Evolutionary conservation across 257 asterid species (phyloP), one percentile per base, ranked within the genome.

Genomic region (Linaria vulgaris): DNA sequence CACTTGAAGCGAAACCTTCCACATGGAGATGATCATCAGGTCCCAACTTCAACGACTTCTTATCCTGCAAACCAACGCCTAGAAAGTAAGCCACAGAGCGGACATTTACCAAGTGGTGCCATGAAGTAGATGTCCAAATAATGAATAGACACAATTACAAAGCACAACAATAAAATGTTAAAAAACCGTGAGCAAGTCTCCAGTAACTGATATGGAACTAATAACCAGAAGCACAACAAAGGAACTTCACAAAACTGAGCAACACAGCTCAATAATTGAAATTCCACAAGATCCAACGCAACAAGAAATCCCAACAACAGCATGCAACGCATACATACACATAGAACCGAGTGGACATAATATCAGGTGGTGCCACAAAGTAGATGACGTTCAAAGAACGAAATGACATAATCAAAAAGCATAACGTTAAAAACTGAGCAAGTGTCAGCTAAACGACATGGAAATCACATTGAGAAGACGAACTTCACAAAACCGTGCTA

Each of bases 1-100:
- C 95, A 69, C 69, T 90, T 80, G 67, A 79, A 71, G 97, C 96
- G 68, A 94, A 94, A 24, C 97, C 99, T 77, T 94, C 99, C 66
- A 94, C 59, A 51, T 94, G 90, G 22, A 90, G 79, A 59, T 82
- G 56, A 64, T 90, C 99, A 61, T 94, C 97, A 47, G 99, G 92
- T 19, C 87, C 91, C 79, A 94, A 67, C 25, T 61, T 68, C 80
- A 94, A 11, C 5, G 99, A 85, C 84, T 87, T 94, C 82, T 85
- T 94, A 74, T 94, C 99, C 97, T 94, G 72, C 67, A 76, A 49
- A 53, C 60, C 16, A 66, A 54, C 13, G 14, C 47, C 23, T 22
- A 56, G 37, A 75, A 39, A 7, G 38, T 1, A 69, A 56, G 23
- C 47, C 61, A 11, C 34, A 27, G 54, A 31, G 68, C n/a, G 51